phyloP scores from a whole-genome alignment of 192 early-diverging fungal genomes.

The Mortierella claussenii region DNA sequence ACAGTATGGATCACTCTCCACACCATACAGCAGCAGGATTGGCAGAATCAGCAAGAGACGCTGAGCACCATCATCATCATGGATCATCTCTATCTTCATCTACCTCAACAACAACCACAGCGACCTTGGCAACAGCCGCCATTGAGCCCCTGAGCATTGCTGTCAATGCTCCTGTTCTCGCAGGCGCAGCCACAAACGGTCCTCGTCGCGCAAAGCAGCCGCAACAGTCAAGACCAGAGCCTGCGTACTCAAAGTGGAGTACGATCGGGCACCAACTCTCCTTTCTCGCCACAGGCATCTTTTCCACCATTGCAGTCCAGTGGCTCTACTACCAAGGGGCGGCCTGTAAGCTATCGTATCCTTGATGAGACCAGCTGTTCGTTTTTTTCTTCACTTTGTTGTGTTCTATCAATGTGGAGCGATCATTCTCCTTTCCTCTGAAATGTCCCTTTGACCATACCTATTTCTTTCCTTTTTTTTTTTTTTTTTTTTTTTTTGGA shows the following conservation, averaged over 20 bases:
- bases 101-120: slow-evolving; percentile 3
- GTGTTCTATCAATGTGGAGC: neutral
- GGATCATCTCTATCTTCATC: neutral
- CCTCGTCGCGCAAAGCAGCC: too few species aligned
- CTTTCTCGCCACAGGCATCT: slow-evolving; percentile 63
- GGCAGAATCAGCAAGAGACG: neutral
- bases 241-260: slow-evolving; percentile 43
- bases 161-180: neutral
- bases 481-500: slow-evolving; percentile 6
- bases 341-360: slow-evolving; percentile 65
- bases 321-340: slow-evolving; percentile 70
- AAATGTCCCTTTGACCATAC: too few species aligned
- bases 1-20: neutral
- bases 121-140: neutral
- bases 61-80: neutral
- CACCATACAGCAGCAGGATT: neutral
- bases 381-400: neutral
- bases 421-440: too few species aligned
- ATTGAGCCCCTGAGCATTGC: slow-evolving; percentile 10
- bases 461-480: too few species aligned
- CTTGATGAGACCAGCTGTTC: too few species aligned
- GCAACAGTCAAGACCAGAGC: slow-evolving; percentile 9
- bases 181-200: too few species aligned
- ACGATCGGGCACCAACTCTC: slow-evolving; percentile 58
- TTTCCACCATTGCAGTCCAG: slow-evolving; percentile 62